Base-by-base conservation (phyloP, 78 protist species). In the Polysphondylium violaceum region DNA sequence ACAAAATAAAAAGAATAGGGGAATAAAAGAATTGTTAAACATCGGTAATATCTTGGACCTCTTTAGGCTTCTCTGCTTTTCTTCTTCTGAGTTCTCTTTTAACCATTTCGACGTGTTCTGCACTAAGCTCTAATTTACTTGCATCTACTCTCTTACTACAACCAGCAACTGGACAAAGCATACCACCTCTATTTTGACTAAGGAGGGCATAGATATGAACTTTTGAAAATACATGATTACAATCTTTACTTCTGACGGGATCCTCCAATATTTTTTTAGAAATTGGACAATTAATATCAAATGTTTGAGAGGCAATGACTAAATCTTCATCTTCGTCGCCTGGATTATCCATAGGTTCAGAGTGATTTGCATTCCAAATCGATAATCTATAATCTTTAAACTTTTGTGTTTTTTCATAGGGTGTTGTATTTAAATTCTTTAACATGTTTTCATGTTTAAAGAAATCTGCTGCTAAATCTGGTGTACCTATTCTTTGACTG, bases 281-380 rank as follows among this genome's bases (percentile, higher is more conserved):
- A 2, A 79, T 36, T 67, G 89, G 89, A 53, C 89, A 79, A n/a
- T n/a, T 67, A 25, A 79, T 55, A 40, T 58, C 68, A 40, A 79
- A 29, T 1, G 89, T 36, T 55, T 79, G 89, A 25, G 89, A 79
- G 33, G 89, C 67, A n/a, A 79, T 33, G 19, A 67, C 40, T 0
- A 79, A 38, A 67, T 79, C 89, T 38, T 79, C 89, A 44, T 76
- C 73, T 5, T 67, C 64, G 12, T 33, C 89, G 21, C 27, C 19
- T 17, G 23, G 19, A 44, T 50, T 74, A 5, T 67, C 77, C 11
- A 41, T 61, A 61, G 87, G 87, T 43, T 61, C 69, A 7, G 35
- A 9, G 36, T 79, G 77, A 55, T 79, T 79, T 2, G 68, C 50
- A 8, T n/a, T 17, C 47, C 47, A 59, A 31, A 79, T 36, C 2